Percentiles rank a stretch among this genome's conserved stretches.
Evolutionary conservation across 2,329 filamentous ascomycete species (phyloP).

Genomic region (Exophiala alcalophila): DNA sequence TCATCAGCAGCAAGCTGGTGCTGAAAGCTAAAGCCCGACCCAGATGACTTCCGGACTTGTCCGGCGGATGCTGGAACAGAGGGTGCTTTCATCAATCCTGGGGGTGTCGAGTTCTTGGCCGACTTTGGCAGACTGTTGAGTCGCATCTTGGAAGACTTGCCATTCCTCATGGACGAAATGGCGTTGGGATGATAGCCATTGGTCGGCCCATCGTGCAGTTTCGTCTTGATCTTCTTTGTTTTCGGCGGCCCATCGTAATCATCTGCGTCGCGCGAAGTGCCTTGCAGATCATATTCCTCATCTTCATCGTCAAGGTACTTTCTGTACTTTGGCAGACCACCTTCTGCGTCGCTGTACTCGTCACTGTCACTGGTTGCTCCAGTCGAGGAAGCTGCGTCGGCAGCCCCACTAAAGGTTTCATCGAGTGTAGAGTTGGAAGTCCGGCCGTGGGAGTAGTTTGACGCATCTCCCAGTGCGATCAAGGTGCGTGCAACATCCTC

Average conservation of each 20-base stretch:
- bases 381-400: conserved; percentile 79
- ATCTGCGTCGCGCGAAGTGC: conserved; percentile 45
- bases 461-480: conserved; percentile 91
- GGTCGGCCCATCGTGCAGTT: conserved; percentile 33
- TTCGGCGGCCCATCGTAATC: conserved; percentile 41
- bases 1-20: conserved; percentile 67
- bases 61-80: conserved; percentile 49
- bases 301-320: conserved; percentile 54
- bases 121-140: conserved; percentile 38
- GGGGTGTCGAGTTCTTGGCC: conserved; percentile 46
- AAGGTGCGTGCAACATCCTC: conserved; percentile 96
- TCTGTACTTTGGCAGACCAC: conserved; percentile 50
- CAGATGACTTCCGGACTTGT: conserved; percentile 60
- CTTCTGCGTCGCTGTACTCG: conserved; percentile 58
- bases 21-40: conserved; percentile 58
- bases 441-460: conserved; percentile 87
- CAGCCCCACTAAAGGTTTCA: conserved; percentile 86
- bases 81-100: conserved; percentile 34
- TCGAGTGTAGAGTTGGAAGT: conserved; percentile 91
- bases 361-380: conserved; percentile 79
- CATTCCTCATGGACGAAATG: conserved; percentile 28
- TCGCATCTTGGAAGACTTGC: conserved; percentile 36
- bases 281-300: conserved; percentile 54
- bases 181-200: conserved; percentile 23
- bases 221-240: conserved; percentile 54